Evolutionary conservation across 345 rosid genomes (phyloP).

Genomic region (Arabidopsis suecica): DNA sequence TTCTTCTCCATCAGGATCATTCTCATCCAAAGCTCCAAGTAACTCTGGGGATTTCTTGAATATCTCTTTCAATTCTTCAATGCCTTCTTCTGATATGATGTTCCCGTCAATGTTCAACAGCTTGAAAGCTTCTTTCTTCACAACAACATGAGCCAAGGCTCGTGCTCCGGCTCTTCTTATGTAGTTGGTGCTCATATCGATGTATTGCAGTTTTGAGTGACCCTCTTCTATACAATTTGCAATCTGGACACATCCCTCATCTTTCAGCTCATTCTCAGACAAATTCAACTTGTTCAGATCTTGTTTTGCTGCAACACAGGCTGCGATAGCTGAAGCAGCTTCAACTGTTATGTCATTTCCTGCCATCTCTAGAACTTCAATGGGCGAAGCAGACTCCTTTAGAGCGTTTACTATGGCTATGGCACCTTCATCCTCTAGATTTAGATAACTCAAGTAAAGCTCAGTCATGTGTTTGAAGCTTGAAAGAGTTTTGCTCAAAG

Average conservation of each 20-base stretch:
- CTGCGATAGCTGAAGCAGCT: conserved; percentile 63
- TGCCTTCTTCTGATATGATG: conserved; percentile 81
- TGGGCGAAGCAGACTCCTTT: conserved; percentile 68
- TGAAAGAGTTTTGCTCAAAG: conserved; percentile 73
- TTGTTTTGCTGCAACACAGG: conserved; percentile 68
- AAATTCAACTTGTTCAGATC: conserved; percentile 71
- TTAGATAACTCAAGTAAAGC: conserved; percentile 83
- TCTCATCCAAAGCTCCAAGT: conserved; percentile 82
- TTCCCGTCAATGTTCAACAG: conserved; percentile 75
- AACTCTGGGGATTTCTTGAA: conserved; percentile 66
- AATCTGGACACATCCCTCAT: conserved; percentile 71
- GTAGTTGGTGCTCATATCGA: conserved; percentile 65
- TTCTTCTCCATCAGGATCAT: conserved; percentile 80
- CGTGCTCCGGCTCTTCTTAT: conserved; percentile 78
- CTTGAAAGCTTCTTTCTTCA: conserved; percentile 65
- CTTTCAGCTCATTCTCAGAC: conserved; percentile 92
- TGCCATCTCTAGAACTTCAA: conserved; percentile 82
- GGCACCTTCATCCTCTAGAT: conserved; percentile 83
- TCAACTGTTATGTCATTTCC: conserved; percentile 86
- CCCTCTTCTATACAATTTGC: conserved; percentile 68
- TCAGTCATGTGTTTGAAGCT: conserved; percentile 64
- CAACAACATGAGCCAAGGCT: conserved; percentile 63
- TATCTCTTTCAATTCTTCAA: conserved; percentile 75
- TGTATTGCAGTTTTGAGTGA: conserved; percentile 57
- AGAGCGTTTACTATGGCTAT: conserved; percentile 65